Percentiles rank a stretch among this genome's conserved stretches.
Evolutionary conservation across 1,139 yeast genomes (phyloP).

Genomic region (Hansenula sp.): DNA sequence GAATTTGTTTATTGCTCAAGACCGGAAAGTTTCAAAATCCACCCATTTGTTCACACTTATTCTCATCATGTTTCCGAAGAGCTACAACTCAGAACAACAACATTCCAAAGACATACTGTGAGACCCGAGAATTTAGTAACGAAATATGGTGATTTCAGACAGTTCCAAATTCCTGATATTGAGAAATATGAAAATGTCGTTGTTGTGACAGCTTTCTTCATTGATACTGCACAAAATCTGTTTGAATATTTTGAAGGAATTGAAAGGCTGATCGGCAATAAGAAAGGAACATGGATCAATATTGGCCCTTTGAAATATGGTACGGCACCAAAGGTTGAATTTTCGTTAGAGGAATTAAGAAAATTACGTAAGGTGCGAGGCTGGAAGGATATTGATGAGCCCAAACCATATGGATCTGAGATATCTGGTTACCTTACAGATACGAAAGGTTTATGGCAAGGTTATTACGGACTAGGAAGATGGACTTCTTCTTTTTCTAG

Average conservation of each 20-base stretch:
- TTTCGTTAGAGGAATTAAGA: slow-evolving; percentile 60
- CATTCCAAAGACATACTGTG: slow-evolving; percentile 29
- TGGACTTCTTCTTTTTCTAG: slow-evolving; percentile 19
- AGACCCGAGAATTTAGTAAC: slow-evolving; percentile 47
- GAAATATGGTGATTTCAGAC: slow-evolving; percentile 64
- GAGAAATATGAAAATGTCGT: slow-evolving; percentile 44
- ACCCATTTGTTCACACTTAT: slow-evolving; percentile 70
- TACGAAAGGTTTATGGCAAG: slow-evolving; percentile 66
- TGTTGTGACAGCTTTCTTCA: slow-evolving; percentile 69
- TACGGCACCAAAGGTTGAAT: slow-evolving; percentile 75
- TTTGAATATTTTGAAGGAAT: slow-evolving; percentile 68
- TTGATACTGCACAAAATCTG: slow-evolving; percentile 85
- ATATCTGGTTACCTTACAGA: slow-evolving; percentile 61
- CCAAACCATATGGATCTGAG: slow-evolving; percentile 24
- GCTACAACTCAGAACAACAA: slow-evolving; percentile 50
- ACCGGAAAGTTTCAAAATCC: slow-evolving; percentile 26
- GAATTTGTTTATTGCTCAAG: slow-evolving; percentile 42
- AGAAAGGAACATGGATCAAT: slow-evolving; percentile 69
- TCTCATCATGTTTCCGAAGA: slow-evolving; percentile 56
- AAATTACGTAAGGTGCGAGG: slow-evolving; percentile 51
- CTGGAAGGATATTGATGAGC: slow-evolving; percentile 52
- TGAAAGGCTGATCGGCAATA: slow-evolving; percentile 38
- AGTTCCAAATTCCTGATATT: slow-evolving; percentile 34
- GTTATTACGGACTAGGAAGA: slow-evolving; percentile 62
- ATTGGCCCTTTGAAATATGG: slow-evolving; percentile 89